These are phyloP conservation scores for Funneliformis geosporum DNA, from an alignment of 192 early-diverging fungal genomes.

Conservation along the genomic window DNA sequence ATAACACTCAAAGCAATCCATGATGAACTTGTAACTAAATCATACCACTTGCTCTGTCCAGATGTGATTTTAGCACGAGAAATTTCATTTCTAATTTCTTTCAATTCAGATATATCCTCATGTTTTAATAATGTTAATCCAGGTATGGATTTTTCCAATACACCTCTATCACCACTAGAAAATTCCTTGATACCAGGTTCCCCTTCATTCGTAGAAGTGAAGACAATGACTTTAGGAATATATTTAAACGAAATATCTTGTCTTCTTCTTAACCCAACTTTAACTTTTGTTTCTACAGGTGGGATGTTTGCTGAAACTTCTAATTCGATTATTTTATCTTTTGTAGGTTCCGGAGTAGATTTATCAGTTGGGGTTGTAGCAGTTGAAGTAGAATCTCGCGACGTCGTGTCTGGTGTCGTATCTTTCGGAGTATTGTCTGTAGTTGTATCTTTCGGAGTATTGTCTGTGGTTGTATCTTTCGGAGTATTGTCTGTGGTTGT, in stretches of 20 bases:
- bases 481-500: too few species aligned
- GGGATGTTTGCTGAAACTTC: neutral
- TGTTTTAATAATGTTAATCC: neutral
- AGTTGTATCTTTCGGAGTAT: too few species aligned
- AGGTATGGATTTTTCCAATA: neutral
- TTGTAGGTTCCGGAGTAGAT: too few species aligned
- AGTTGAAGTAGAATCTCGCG: too few species aligned
- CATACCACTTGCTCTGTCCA: neutral
- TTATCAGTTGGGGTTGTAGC: neutral
- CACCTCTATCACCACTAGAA: neutral
- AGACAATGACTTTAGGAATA: neutral
- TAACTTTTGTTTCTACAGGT: too few species aligned
- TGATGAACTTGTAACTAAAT: neutral
- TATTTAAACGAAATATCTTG: neutral
- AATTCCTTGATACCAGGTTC: neutral
- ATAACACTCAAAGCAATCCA: neutral
- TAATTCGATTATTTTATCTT: too few species aligned
- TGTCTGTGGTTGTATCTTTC: too few species aligned
- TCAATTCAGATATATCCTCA: neutral
- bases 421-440: too few species aligned
- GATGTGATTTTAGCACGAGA: neutral
- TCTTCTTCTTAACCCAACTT: neutral
- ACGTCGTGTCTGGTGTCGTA: too few species aligned
- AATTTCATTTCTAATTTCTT: neutral
- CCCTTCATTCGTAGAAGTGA: neutral